Percentiles rank a stretch among this genome's conserved stretches.
phyloP scores from a whole-genome alignment of 805 yeast species.

The Wickerhamomyces bovis region DNA sequence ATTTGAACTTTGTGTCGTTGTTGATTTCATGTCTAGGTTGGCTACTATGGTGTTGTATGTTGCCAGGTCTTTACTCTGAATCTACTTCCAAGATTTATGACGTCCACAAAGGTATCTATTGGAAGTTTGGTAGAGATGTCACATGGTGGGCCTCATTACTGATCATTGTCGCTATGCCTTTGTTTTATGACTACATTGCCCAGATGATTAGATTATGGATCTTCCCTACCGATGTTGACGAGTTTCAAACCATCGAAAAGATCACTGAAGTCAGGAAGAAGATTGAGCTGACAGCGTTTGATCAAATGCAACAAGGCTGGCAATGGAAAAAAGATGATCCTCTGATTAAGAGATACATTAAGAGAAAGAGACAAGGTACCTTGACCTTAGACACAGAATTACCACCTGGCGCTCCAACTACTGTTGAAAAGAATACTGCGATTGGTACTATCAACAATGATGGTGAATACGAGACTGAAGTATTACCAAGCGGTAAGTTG shows the following conservation, averaged over 20 bases:
- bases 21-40: constrained; percentile 78
- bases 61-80: constrained; percentile 60
- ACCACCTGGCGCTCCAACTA: constrained; percentile 41
- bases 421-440: constrained; percentile 27
- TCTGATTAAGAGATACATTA: constrained; percentile 18
- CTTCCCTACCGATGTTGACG: constrained; percentile 68
- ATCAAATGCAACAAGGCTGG: constrained; percentile 78
- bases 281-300: constrained; percentile 67
- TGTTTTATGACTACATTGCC: constrained; percentile 59
- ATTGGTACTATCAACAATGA: constrained; percentile 10
- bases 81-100: constrained; percentile 55
- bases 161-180: constrained; percentile 49
- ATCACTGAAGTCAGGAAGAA: constrained; percentile 57
- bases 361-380: constrained; percentile 21
- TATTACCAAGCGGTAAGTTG: constrained; percentile 70
- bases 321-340: constrained; percentile 48
- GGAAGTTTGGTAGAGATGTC: constrained; percentile 72
- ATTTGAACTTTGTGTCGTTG: constrained; percentile 61
- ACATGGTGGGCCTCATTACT: constrained; percentile 82
- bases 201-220: constrained; percentile 51
- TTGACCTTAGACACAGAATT: constrained; percentile 34
- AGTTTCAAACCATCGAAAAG: constrained; percentile 72
- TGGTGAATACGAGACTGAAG: constrained; percentile 42
- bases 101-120: constrained; percentile 61
- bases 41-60: constrained; percentile 73